Percentiles rank a stretch among this genome's conserved stretches.
Evolutionary conservation across 768 basidiomycete genomes (phyloP).

Genomic region (Suillus cothurnatus): DNA sequence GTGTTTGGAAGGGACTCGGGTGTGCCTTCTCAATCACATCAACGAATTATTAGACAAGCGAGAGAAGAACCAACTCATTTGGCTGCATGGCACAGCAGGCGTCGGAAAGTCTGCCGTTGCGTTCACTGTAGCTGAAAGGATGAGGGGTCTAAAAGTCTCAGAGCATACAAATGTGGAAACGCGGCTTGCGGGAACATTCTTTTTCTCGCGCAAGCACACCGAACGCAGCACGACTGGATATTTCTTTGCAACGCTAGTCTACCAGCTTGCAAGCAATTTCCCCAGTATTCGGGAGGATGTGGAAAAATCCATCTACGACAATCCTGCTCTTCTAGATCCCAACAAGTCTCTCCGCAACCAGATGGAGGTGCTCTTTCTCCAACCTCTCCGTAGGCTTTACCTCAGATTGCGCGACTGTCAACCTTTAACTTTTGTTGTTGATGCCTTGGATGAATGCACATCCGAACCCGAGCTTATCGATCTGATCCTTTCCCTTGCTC

Average conservation of each 20-base stretch:
- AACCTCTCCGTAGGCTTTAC: not conserved
- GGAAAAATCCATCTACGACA: not conserved
- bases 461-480: not conserved
- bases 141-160: not conserved
- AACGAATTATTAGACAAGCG: not conserved
- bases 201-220: not conserved
- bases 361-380: not conserved
- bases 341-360: not conserved
- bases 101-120: not conserved
- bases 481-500: not conserved
- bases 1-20: not conserved
- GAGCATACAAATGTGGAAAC: not conserved
- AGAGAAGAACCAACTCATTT: not conserved
- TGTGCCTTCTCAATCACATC: not conserved
- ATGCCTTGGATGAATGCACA: constrained; percentile 1
- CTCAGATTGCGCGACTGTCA: not conserved
- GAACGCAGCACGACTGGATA: not conserved
- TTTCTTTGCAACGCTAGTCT: not conserved
- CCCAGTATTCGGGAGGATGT: not conserved
- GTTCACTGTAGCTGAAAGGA: not conserved
- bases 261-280: not conserved
- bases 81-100: not conserved
- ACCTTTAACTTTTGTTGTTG: not conserved
- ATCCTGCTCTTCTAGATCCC: not conserved
- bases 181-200: not conserved